phyloP scores from a whole-genome alignment of 2,329 filamentous ascomycete species.

The Cadophora luteo-olivacea region DNA sequence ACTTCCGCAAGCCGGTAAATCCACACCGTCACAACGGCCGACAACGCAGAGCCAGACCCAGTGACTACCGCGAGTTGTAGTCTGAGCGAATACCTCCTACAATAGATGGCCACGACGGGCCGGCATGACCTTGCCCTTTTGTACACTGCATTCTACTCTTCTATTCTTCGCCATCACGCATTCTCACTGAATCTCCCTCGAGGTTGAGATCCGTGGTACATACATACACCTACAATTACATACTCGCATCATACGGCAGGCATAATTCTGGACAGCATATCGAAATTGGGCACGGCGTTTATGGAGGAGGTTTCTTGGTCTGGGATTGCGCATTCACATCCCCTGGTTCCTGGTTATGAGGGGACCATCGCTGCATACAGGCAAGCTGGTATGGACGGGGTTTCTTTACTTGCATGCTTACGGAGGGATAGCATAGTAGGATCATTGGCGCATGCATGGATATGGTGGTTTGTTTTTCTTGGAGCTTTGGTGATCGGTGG shows the following conservation, averaged over 20 bases:
- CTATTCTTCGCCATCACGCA: not conserved
- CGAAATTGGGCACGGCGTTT: slow-evolving; percentile 10
- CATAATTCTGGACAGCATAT: slow-evolving; percentile 4
- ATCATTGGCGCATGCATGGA: slow-evolving; percentile 13
- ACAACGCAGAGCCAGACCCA: slow-evolving; percentile 79
- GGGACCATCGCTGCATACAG: not conserved
- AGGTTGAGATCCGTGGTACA: not conserved
- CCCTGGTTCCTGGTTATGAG: not conserved
- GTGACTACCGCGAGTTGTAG: slow-evolving; percentile 86
- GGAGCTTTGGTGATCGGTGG: too few species aligned
- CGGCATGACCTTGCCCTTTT: not conserved
- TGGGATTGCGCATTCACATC: not conserved
- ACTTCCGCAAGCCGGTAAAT: slow-evolving; percentile 95
- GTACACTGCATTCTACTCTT: slow-evolving; percentile 5
- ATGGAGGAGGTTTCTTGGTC: not conserved
- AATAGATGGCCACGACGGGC: not conserved
- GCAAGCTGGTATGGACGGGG: not conserved
- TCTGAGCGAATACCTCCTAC: not conserved
- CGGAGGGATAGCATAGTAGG: slow-evolving; percentile 1
- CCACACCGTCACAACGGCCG: slow-evolving; percentile 88
- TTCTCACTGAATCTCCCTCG: not conserved
- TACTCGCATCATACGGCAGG: not conserved
- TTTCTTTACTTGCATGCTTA: not conserved
- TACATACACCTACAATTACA: not conserved
- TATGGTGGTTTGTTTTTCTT: not conserved